These are phyloP conservation scores for Trichosporon sp. DNA, from an alignment of 1,284 basidiomycete species.

Conservation along the genomic window DNA sequence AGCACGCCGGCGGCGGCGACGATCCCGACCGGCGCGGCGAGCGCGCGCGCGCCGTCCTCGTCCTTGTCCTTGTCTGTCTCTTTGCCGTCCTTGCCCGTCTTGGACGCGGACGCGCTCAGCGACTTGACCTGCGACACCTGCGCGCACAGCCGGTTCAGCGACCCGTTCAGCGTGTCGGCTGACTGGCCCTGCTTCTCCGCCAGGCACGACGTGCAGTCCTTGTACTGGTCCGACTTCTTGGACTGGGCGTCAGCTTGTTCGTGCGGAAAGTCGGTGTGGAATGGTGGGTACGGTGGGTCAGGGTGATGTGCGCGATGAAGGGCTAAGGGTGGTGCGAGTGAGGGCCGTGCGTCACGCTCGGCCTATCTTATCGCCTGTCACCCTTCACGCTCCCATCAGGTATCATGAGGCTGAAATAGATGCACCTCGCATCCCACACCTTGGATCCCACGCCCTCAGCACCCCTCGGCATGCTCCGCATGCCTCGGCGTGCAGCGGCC, in stretches of 20 bases:
- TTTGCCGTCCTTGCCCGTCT: background rate
- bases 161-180: background rate
- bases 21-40: background rate
- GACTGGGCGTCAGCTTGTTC: background rate
- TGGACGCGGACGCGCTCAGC: background rate
- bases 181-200: background rate
- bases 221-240: constrained; percentile 3
- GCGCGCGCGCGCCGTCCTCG: background rate
- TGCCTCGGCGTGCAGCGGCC: too few species aligned
- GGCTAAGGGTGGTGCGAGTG: background rate
- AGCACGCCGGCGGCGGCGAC: background rate
- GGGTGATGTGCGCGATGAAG: background rate
- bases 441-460: too few species aligned
- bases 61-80: background rate
- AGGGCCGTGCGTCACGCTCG: background rate
- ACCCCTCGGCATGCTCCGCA: too few species aligned
- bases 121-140: constrained; percentile 6
- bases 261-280: background rate
- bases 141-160: constrained; percentile 7
- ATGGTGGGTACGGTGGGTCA: background rate
- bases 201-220: constrained; percentile 5
- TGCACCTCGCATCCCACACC: too few species aligned
- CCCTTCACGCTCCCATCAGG: background rate
- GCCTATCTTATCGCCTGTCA: background rate
- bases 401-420: too few species aligned